phyloP scores from a whole-genome alignment of 495 filamentous ascomycete species.

The Aspergillus sclerotioniger region DNA sequence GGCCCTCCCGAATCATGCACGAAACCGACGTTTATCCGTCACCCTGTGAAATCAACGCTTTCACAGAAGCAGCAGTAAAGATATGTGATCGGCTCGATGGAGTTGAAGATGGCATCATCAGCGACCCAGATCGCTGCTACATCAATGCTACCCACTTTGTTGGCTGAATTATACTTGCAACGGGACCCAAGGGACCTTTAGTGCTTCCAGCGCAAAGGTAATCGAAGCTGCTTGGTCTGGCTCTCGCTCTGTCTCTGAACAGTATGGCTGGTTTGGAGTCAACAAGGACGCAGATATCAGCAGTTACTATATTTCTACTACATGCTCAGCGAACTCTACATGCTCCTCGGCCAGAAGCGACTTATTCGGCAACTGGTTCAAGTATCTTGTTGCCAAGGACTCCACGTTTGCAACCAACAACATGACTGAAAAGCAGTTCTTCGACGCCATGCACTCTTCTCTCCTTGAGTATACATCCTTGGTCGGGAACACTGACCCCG shows the following conservation, averaged over 20 bases:
- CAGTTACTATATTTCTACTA: slow-evolving; percentile 1
- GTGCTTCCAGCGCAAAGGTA: slow-evolving; percentile 26
- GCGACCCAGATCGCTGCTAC: slow-evolving; percentile 48
- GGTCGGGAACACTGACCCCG: slow-evolving; percentile 33
- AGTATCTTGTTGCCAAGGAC: slow-evolving; percentile 41
- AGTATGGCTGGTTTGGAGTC: slow-evolving; percentile 20
- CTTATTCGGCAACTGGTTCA: slow-evolving; percentile 23
- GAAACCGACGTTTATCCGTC: slow-evolving; percentile 37
- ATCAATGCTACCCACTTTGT: slow-evolving; percentile 46
- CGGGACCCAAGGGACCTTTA: slow-evolving; percentile 31
- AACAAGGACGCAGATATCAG: slow-evolving; percentile 7
- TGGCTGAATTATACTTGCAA: slow-evolving; percentile 43
- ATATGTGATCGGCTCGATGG: slow-evolving; percentile 55
- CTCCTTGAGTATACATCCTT: slow-evolving; percentile 23
- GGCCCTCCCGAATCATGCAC: slow-evolving; percentile 24
- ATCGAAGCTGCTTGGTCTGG: slow-evolving; percentile 31
- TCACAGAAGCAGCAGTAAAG: slow-evolving; percentile 39
- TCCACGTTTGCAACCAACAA: slow-evolving; percentile 34
- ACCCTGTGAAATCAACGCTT: slow-evolving; percentile 44
- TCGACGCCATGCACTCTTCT: slow-evolving; percentile 14
- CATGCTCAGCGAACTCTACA: not conserved
- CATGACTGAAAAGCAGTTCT: slow-evolving; percentile 24
- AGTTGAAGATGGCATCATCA: slow-evolving; percentile 57
- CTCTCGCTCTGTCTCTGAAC: slow-evolving; percentile 7
- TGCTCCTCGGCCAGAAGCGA: not conserved